A percentile compares a stretch with the other conserved stretches of the same genome.
These are phyloP conservation scores for Amanita thiersii DNA, from an alignment of 768 basidiomycete genomes.

Conservation along the genomic window DNA sequence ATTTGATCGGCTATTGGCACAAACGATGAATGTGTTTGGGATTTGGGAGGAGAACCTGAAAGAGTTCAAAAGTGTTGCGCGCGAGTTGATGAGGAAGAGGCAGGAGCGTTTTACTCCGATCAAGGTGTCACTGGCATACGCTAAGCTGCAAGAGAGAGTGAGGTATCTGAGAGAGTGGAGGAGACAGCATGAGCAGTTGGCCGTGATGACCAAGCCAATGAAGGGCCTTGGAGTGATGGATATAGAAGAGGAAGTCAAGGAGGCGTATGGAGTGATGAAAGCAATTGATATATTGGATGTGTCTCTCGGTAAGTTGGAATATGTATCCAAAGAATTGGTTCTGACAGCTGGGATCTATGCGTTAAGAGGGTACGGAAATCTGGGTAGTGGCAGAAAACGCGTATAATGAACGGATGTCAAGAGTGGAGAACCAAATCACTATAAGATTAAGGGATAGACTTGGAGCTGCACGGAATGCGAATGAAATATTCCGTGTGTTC, in stretches of 20 bases:
- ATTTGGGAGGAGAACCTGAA: conserved; percentile 89
- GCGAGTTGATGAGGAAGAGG: conserved; percentile 88
- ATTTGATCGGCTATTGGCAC: conserved; percentile 78
- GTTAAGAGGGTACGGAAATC: conserved; percentile 88
- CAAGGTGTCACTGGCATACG: conserved; percentile 87
- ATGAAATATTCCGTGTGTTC: conserved; percentile 99
- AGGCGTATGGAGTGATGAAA: conserved; percentile 96
- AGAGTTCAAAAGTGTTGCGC: conserved; percentile 86
- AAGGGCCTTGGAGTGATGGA: conserved; percentile 88
- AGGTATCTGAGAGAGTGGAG: conserved; percentile 87
- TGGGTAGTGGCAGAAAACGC: conserved; percentile 97
- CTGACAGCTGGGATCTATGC: conserved; percentile 1
- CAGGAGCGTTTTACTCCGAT: conserved; percentile 94
- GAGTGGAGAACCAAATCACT: conserved; percentile 99
- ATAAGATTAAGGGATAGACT: conserved; percentile 84
- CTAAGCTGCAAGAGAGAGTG: conserved; percentile 82
- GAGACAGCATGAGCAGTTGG: conserved; percentile 95
- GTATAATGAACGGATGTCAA: conserved; percentile 94
- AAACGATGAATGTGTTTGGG: conserved; percentile 70
- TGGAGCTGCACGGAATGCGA: conserved; percentile 93
- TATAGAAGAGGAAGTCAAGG: conserved; percentile 96
- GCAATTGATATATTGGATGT: conserved; percentile 95
- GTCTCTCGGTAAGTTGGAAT: conserved; percentile 56
- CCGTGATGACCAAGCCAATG: conserved; percentile 94
- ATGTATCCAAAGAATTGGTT: background rate